These are phyloP conservation scores for Aspergillus intermedius DNA, from an alignment of 2,329 filamentous ascomycete genomes.

Conservation along the genomic window DNA sequence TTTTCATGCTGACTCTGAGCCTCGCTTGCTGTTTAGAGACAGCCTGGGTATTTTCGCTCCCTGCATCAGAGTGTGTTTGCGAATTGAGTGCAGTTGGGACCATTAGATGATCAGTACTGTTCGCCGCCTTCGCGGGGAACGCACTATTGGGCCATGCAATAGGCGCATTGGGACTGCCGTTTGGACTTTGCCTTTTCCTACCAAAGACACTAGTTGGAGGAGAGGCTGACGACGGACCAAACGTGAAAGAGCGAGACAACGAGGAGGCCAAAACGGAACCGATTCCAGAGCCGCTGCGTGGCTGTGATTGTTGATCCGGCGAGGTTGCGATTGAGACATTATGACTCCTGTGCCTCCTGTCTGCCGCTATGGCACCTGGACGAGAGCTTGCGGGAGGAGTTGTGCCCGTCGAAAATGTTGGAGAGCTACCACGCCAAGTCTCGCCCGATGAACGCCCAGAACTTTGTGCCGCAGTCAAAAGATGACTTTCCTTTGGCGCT, in stretches of 20 bases:
- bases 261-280: constrained; percentile 40
- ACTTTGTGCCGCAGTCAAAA: constrained; percentile 33
- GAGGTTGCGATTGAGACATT: constrained; percentile 36
- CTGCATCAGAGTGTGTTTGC: constrained; percentile 33
- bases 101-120: constrained; percentile 24
- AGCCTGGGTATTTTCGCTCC: constrained; percentile 27
- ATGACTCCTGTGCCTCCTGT: constrained; percentile 38
- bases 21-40: constrained; percentile 23
- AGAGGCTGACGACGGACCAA: constrained; percentile 38
- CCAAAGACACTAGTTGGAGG: constrained; percentile 28
- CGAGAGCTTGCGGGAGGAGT: constrained; percentile 46
- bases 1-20: constrained; percentile 49
- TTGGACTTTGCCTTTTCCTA: constrained; percentile 34
- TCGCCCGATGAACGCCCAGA: constrained; percentile 48
- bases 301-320: constrained; percentile 34
- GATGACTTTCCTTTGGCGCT: constrained; percentile 26
- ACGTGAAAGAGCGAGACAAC: constrained; percentile 40
- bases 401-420: constrained; percentile 47
- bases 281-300: constrained; percentile 35
- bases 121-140: constrained; percentile 19
- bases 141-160: constrained; percentile 23
- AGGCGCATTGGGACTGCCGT: constrained; percentile 27
- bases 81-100: constrained; percentile 23
- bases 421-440: constrained; percentile 43
- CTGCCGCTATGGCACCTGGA: constrained; percentile 31